phyloP scores from a whole-genome alignment of 2,329 filamentous ascomycete species.

The Alternaria solani region DNA sequence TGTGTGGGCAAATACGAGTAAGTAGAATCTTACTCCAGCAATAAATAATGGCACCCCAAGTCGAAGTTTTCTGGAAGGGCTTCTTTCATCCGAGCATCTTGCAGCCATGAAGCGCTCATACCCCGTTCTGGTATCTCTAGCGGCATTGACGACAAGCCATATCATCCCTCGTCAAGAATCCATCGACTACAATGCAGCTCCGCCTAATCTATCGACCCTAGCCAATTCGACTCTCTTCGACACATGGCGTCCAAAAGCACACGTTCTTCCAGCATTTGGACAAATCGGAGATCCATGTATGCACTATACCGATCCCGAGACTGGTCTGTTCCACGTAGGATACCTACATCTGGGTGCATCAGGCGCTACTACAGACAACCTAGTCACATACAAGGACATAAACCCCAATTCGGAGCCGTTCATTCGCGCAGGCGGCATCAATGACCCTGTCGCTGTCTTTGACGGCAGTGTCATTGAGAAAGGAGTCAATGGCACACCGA shows the following conservation, averaged over 20 bases:
- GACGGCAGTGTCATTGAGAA: slow-evolving; percentile 56
- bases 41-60: slow-evolving; percentile 5
- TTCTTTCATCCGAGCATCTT: not conserved
- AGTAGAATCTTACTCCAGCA: not conserved
- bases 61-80: not conserved
- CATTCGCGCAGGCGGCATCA: slow-evolving; percentile 50
- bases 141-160: slow-evolving; percentile 9
- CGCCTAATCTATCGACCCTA: slow-evolving; percentile 30
- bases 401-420: slow-evolving; percentile 39
- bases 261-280: slow-evolving; percentile 53
- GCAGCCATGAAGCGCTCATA: slow-evolving; percentile 12
- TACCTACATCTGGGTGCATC: slow-evolving; percentile 52
- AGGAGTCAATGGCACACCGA: slow-evolving; percentile 56
- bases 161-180: slow-evolving; percentile 17
- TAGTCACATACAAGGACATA: slow-evolving; percentile 54
- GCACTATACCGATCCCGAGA: slow-evolving; percentile 57
- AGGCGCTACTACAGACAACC: slow-evolving; percentile 50
- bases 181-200: slow-evolving; percentile 27
- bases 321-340: slow-evolving; percentile 56
- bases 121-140: slow-evolving; percentile 4
- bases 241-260: slow-evolving; percentile 50
- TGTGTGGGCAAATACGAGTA: not conserved
- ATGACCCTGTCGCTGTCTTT: slow-evolving; percentile 57
- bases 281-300: slow-evolving; percentile 57
- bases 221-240: slow-evolving; percentile 24